Evolutionary conservation across 768 basidiomycete genomes (phyloP).

Genomic region (Boletus rubropictus): DNA sequence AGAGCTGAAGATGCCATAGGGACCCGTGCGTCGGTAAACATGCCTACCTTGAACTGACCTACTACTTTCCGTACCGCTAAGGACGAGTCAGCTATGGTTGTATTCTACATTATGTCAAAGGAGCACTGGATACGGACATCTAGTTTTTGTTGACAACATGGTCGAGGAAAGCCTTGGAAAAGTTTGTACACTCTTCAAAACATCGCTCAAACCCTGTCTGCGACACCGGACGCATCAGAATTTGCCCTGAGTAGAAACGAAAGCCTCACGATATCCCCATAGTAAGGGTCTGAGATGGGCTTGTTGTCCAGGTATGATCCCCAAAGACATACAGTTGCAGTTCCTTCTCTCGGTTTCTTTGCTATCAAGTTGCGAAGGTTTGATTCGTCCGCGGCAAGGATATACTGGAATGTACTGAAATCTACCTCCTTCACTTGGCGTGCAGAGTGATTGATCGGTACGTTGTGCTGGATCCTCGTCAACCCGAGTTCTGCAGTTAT

Average conservation of each 20-base stretch:
- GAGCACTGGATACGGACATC: not conserved
- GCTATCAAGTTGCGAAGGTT: constrained; percentile 62
- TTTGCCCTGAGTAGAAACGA: not conserved
- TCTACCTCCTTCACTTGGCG: constrained; percentile 63
- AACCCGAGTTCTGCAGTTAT: not conserved
- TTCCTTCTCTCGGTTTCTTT: constrained; percentile 46
- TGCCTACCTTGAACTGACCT: constrained; percentile 64
- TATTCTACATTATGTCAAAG: constrained; percentile 6
- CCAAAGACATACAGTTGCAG: constrained; percentile 70
- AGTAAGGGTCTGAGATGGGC: constrained; percentile 83
- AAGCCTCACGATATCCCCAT: constrained; percentile 54
- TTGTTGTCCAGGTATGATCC: constrained; percentile 68
- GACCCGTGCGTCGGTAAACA: constrained; percentile 74
- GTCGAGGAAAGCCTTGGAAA: constrained; percentile 80
- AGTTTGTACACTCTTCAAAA: constrained; percentile 68
- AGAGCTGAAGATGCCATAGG: constrained; percentile 78
- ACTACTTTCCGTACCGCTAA: not conserved
- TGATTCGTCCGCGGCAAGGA: constrained; percentile 77
- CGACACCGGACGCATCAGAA: not conserved
- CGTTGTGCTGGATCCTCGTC: constrained; percentile 47
- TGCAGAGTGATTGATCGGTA: constrained; percentile 65
- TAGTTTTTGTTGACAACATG: constrained; percentile 38
- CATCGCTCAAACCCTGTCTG: constrained; percentile 70
- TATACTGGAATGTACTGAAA: constrained; percentile 73
- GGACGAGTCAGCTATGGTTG: constrained; percentile 1